Evolutionary conservation across 768 basidiomycete species (phyloP), one percentile per base, ranked within the genome.

Genomic region (Russula dissimulans): DNA sequence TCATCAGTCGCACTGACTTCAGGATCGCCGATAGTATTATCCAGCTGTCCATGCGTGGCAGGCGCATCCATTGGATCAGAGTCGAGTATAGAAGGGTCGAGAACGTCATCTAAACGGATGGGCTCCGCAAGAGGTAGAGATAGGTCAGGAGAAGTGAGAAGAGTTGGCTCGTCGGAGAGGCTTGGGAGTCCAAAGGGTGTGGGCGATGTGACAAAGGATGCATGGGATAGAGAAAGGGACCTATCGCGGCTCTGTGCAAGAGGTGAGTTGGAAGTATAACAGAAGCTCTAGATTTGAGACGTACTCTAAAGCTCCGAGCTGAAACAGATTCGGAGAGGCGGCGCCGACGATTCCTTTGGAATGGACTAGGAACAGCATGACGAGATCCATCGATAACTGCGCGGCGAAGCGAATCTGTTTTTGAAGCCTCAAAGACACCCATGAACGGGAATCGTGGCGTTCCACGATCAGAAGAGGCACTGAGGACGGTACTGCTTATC

Each of bases 31-130:
- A 63, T 44, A 56, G 56, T n/a, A 60, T 68, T 50, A 52, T 50
- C 22, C 50, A 63, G 31, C 60, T 58, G 26, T 49, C 48, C 42
- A 48, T 39, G 45, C 22, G 46, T 39, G 22, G 49, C 32, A 45
- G 48, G 42, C 4, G 59, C 39, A 38, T 60, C 60, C 70, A 69
- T 17, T 74, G 77, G 64, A 52, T 85, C 85, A 0, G 79, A 77
- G 65, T 83, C 84, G 18, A 90, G 74, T 71, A 87, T 82, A 0
- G 89, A 84, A 0, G 84, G 77, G 58, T 91, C 87, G 39, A 91
- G 76, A 17, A 91, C 88, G 65, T 91, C 89, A 66, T 88, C 82
- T 22, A 91, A 77, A 61, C 81, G 79, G 46, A 87, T 81, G 11
- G 81, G 75, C 60, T 84, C 80, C 65, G 66, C 0, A 55, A 58